These are phyloP conservation scores for Metschnikowia hibisci DNA, from an alignment of 805 yeast genomes.

Conservation along the genomic window DNA sequence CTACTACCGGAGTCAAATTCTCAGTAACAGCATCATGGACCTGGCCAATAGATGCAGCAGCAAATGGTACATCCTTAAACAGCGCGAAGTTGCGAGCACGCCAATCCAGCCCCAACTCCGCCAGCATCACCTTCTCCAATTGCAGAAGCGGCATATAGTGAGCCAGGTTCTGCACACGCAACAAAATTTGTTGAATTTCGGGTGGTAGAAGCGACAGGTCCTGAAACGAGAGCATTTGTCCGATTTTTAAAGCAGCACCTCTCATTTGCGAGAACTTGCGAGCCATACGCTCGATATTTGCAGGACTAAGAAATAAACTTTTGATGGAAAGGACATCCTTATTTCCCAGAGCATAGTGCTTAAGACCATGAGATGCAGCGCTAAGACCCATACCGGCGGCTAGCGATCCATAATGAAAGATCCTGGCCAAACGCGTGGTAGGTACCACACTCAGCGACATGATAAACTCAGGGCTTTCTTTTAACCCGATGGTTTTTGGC, in stretches of 20 bases:
- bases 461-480: slow-evolving; percentile 32
- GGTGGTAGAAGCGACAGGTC: slow-evolving; percentile 80
- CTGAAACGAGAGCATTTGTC: slow-evolving; percentile 96
- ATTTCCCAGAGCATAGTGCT: slow-evolving; percentile 58
- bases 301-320: slow-evolving; percentile 66
- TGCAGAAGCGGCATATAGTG: slow-evolving; percentile 96
- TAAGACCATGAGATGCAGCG: slow-evolving; percentile 72
- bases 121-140: slow-evolving; percentile 65
- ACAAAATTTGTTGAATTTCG: slow-evolving; percentile 75
- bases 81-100: slow-evolving; percentile 56
- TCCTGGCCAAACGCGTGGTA: slow-evolving; percentile 75
- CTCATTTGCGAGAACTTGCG: slow-evolving; percentile 89
- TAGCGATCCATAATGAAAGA: slow-evolving; percentile 87
- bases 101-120: slow-evolving; percentile 81
- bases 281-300: slow-evolving; percentile 83
- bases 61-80: slow-evolving; percentile 87
- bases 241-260: slow-evolving; percentile 97
- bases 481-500: slow-evolving; percentile 18
- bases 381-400: slow-evolving; percentile 91
- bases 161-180: slow-evolving; percentile 89
- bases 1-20: slow-evolving; percentile 74
- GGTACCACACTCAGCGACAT: slow-evolving; percentile 75
- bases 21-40: slow-evolving; percentile 80
- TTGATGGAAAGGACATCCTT: slow-evolving; percentile 45
- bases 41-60: slow-evolving; percentile 97